Conservation (phyloP, 139 green algal genomes). For the Coelastrella sp. region DNA sequence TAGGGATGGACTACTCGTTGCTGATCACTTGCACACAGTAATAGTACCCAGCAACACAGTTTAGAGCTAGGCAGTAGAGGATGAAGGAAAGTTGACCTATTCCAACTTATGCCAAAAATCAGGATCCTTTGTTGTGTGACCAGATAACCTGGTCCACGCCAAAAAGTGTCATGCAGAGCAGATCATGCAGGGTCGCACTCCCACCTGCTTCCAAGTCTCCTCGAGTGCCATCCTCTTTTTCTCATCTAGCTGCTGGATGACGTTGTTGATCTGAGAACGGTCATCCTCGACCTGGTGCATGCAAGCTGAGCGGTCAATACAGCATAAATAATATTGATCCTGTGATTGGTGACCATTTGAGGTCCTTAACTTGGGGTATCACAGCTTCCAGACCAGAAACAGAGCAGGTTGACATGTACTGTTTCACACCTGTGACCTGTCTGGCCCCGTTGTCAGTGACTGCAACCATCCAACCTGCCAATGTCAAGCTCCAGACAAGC, state of each 20-base stretch:
- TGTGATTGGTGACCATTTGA: neutral
- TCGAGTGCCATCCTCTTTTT: slow-evolving; percentile 93
- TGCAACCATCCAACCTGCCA: no score
- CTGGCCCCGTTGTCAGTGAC: no score
- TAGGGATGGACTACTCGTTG: no score
- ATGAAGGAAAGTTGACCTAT: neutral
- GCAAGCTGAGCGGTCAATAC: neutral
- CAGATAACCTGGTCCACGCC: neutral
- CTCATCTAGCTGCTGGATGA: slow-evolving; percentile 95
- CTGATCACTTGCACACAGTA: no score
- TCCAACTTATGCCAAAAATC: neutral
- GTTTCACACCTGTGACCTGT: no score
- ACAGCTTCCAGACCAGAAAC: neutral
- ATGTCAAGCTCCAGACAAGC: neutral
- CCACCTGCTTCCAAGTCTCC: slow-evolving; percentile 92
- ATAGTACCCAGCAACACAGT: no score
- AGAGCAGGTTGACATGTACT: no score
- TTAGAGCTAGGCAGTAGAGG: no score
- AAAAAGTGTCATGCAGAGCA: neutral
- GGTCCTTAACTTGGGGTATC: neutral
- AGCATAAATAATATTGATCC: neutral
- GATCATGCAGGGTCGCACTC: neutral
- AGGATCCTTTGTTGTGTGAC: no score
- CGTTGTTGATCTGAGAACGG: slow-evolving; percentile 50
- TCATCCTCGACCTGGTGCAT: slow-evolving; percentile 48